phyloP scores from a whole-genome alignment of 768 basidiomycete species.

The Lentinula sp. region DNA sequence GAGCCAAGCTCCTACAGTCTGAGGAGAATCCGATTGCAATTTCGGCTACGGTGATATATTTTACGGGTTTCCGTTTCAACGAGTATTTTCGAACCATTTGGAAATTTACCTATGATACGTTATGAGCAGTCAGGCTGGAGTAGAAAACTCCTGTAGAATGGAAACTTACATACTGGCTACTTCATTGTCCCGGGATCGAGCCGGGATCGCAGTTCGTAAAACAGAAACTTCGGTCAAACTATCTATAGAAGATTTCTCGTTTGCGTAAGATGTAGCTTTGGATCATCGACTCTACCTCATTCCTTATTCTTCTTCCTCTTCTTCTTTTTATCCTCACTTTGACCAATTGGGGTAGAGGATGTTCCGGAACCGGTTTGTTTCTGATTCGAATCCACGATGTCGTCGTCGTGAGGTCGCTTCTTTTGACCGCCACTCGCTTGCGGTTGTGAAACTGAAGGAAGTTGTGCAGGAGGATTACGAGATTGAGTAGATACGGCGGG shows the following conservation, averaged over 20 bases:
- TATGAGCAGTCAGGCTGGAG: background rate
- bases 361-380: background rate
- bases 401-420: conserved; percentile 19
- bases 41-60: background rate
- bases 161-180: background rate
- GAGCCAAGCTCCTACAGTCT: no score
- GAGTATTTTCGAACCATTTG: background rate
- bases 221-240: background rate
- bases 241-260: background rate
- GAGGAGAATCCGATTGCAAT: background rate
- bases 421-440: background rate
- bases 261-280: background rate
- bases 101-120: background rate
- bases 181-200: background rate
- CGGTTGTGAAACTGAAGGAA: background rate
- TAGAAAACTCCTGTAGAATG: background rate
- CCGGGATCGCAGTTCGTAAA: background rate
- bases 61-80: background rate
- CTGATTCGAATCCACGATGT: background rate
- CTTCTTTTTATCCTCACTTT: conserved; percentile 19
- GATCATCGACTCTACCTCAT: background rate
- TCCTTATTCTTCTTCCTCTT: conserved; percentile 22
- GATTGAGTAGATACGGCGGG: background rate
- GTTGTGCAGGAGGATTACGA: background rate
- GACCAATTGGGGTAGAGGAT: background rate